phyloP scores from a whole-genome alignment of 495 filamentous ascomycete genomes.

The Penicillium canescens region DNA sequence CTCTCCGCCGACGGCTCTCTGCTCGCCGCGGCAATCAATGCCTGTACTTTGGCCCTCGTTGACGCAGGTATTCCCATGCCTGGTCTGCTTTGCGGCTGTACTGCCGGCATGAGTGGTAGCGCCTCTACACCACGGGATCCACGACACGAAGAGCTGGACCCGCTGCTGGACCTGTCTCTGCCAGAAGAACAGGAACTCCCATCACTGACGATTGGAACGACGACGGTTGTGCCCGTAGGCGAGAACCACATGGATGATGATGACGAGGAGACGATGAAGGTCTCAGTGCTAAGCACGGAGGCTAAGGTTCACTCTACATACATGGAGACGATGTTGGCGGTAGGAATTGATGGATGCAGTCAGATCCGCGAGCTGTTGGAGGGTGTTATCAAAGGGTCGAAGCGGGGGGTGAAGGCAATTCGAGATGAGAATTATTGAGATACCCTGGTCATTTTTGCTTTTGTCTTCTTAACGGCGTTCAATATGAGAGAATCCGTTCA shows the following conservation, averaged over 20 bases:
- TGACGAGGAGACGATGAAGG: slow-evolving; percentile 59
- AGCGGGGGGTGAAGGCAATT: slow-evolving; percentile 11
- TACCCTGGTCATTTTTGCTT: slow-evolving; percentile 20
- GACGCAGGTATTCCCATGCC: slow-evolving; percentile 95
- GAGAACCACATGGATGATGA: slow-evolving; percentile 39
- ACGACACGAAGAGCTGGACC: slow-evolving; percentile 73
- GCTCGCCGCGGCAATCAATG: slow-evolving; percentile 87
- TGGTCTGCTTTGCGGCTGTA: slow-evolving; percentile 86
- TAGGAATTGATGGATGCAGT: slow-evolving; percentile 88
- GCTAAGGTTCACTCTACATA: slow-evolving; percentile 71
- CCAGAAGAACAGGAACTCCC: slow-evolving; percentile 90
- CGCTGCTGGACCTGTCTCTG: slow-evolving; percentile 82
- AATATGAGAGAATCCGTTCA: too few species aligned
- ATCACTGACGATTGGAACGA: slow-evolving; percentile 79
- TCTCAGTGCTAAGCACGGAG: slow-evolving; percentile 81
- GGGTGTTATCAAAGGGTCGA: slow-evolving; percentile 52
- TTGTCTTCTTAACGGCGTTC: neutral
- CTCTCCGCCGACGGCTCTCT: slow-evolving; percentile 90
- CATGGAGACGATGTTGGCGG: slow-evolving; percentile 87
- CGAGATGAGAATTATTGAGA: slow-evolving; percentile 10
- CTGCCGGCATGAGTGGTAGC: slow-evolving; percentile 71
- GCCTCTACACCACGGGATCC: slow-evolving; percentile 54
- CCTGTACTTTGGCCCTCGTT: slow-evolving; percentile 85
- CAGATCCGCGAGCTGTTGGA: slow-evolving; percentile 76
- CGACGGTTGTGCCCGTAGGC: slow-evolving; percentile 52